Base-by-base conservation (phyloP, 2,329 filamentous ascomycete species). In the Triangularia setosa region DNA sequence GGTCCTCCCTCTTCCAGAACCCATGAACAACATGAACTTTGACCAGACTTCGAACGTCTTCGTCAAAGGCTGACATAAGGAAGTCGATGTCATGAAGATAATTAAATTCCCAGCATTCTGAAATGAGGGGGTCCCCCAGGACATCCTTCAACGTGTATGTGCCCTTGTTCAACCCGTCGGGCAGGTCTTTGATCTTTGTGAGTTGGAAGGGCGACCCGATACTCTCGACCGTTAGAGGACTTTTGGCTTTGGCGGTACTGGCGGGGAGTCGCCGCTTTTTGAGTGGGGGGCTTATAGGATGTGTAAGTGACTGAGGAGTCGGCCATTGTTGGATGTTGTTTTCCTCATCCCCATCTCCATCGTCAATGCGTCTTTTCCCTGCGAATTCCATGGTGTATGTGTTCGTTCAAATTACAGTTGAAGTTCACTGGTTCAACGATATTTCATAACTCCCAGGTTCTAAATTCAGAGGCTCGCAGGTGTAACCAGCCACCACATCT, bases 41-140 rank as follows among this genome's bases (percentile, higher is more conserved):
- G 35, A 86, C 80, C 2, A 81, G 73, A 24, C 79, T 71, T 8
- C 79, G 79, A 2, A 79, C 80, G 62, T 85, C 83, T 6, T 75
- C 69, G 66, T 87, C 83, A 61, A 88, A 82, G 4, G 83, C 80
- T 24, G 74, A 71, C 78, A 87, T 79, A 23, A 87, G 71, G 65
- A 86, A 88, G 52, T 79, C 75, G 12, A 88, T 74, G 68, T 90
- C 84, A 67, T 90, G 84, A 1, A 90, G 72, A 62, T 79, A 90
- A 71, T 91, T 90, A 75, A 91, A 91, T 62, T 88, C 82, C 88
- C 88, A 91, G 67, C 84, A 86, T 72, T 90, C 86, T 44, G 84
- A 83, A 62, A 95, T 91, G 67, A 92, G 79, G 0, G 90, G 90
- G 73, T 93, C 87, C 0, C 90, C 86, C 1, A 96, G 80, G 5